Conservation (phyloP, 208 protist genomes). For the Endotrypanum monterogeii region DNA sequence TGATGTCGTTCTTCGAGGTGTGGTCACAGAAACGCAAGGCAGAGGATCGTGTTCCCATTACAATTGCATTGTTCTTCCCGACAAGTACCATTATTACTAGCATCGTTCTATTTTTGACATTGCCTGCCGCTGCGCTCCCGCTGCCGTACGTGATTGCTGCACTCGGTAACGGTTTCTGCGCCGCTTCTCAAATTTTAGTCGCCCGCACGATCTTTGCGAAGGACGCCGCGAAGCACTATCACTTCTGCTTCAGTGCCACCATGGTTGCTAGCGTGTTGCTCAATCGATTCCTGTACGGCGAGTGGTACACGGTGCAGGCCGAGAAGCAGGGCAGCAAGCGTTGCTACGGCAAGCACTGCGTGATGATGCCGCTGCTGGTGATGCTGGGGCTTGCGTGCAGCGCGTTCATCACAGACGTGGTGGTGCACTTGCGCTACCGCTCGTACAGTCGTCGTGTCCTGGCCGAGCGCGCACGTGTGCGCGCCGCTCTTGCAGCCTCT, state of each 20-base stretch:
- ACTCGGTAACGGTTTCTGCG: slow-evolving; percentile 60
- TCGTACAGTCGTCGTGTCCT: slow-evolving; percentile 36
- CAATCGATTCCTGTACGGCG: slow-evolving; percentile 70
- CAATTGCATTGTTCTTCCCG: slow-evolving; percentile 43
- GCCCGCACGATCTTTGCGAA: slow-evolving; percentile 70
- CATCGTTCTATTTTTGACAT: slow-evolving; percentile 42
- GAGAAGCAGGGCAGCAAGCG: slow-evolving; percentile 38
- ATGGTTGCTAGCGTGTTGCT: slow-evolving; percentile 39
- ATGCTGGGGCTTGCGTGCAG: slow-evolving; percentile 37
- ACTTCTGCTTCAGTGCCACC: slow-evolving; percentile 48
- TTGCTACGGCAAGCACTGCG: slow-evolving; percentile 48
- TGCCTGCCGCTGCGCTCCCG: slow-evolving; percentile 42
- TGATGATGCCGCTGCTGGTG: slow-evolving; percentile 50
- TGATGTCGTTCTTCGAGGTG: slow-evolving; percentile 55
- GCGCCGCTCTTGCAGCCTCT: too few relatives aligned
- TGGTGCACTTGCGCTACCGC: slow-evolving; percentile 41
- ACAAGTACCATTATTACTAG: slow-evolving; percentile 40
- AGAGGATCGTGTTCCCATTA: slow-evolving; percentile 67
- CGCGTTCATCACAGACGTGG: slow-evolving; percentile 33
- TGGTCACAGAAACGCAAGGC: slow-evolving; percentile 49
- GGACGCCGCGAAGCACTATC: slow-evolving; percentile 73
- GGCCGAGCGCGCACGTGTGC: slow-evolving; percentile 41
- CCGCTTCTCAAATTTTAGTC: slow-evolving; percentile 43
- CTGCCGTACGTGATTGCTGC: slow-evolving; percentile 56
- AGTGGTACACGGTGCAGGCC: slow-evolving; percentile 70